A percentile compares a stretch with the other conserved stretches of the same genome.
These are phyloP conservation scores for Pseudocercospora vitis DNA, from an alignment of 2,329 filamentous ascomycete species.

Conservation along the genomic window DNA sequence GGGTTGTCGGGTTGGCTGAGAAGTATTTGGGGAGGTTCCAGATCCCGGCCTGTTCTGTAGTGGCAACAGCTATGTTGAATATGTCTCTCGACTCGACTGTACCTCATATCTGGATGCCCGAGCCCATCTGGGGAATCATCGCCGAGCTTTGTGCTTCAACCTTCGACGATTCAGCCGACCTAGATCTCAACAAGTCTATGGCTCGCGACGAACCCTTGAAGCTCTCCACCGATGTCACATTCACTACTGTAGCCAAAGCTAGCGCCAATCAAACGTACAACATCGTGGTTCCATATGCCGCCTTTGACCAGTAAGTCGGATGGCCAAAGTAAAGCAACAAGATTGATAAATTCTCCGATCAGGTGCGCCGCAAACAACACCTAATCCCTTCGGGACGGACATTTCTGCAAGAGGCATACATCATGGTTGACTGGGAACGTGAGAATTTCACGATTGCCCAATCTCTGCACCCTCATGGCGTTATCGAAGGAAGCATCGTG, in stretches of 20 bases:
- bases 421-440: slow-evolving; percentile 24
- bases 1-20: too few species aligned
- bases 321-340: slow-evolving; percentile 18
- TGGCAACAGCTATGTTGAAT: too few species aligned
- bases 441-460: slow-evolving; percentile 21
- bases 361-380: slow-evolving; percentile 28
- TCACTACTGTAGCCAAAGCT: slow-evolving; percentile 30
- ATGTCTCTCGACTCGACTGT: slow-evolving; percentile 42
- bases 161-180: slow-evolving; percentile 40
- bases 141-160: slow-evolving; percentile 42
- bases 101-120: slow-evolving; percentile 44
- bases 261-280: slow-evolving; percentile 18
- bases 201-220: slow-evolving; percentile 36
- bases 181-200: slow-evolving; percentile 44
- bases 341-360: slow-evolving; percentile 31
- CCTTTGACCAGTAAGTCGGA: slow-evolving; percentile 33
- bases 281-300: slow-evolving; percentile 35
- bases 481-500: slow-evolving; percentile 10
- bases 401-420: slow-evolving; percentile 36
- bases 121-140: slow-evolving; percentile 42
- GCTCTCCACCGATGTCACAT: slow-evolving; percentile 40
- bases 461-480: slow-evolving; percentile 14
- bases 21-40: too few species aligned
- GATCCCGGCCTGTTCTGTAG: too few species aligned
- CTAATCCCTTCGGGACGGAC: slow-evolving; percentile 34